Conservation (phyloP, 2,329 filamentous ascomycete genomes). For the Bipolaris cookei region DNA sequence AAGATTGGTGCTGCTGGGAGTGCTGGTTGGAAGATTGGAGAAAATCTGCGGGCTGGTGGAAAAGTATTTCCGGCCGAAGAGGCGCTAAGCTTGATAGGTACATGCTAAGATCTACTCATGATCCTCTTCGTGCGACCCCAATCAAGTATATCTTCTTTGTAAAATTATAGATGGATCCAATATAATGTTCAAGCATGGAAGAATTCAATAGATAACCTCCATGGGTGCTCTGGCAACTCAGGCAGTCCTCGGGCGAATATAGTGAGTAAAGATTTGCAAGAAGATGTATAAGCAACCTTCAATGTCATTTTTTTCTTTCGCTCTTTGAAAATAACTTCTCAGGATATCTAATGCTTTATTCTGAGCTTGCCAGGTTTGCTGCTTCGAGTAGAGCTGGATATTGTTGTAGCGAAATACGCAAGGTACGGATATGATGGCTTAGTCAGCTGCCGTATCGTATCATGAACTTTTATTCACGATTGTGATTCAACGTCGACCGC, state of each 20-base stretch:
- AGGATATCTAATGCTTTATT: too few relatives aligned
- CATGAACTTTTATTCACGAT: conserved; percentile 20
- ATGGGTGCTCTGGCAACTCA: background rate
- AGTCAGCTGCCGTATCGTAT: conserved; percentile 17
- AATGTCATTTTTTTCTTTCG: background rate
- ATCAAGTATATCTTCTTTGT: background rate
- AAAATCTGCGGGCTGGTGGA: conserved; percentile 17
- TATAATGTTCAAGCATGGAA: background rate
- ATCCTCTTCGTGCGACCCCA: background rate
- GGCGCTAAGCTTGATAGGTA: conserved; percentile 1
- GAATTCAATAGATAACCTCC: too few relatives aligned
- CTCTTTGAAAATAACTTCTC: background rate
- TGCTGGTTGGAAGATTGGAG: conserved; percentile 15
- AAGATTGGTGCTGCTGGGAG: conserved; percentile 15
- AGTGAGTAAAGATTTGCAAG: background rate
- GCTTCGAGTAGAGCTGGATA: background rate
- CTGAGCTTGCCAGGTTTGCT: background rate
- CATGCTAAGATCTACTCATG: background rate
- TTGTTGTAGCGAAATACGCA: background rate
- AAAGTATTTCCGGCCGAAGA: conserved; percentile 25
- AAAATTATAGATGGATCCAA: background rate
- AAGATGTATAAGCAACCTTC: background rate
- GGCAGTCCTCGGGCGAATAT: background rate
- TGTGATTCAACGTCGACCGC: conserved; percentile 4
- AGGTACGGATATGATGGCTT: conserved; percentile 4